phyloP scores from a whole-genome alignment of 768 basidiomycete species.

The Mycena crocata region DNA sequence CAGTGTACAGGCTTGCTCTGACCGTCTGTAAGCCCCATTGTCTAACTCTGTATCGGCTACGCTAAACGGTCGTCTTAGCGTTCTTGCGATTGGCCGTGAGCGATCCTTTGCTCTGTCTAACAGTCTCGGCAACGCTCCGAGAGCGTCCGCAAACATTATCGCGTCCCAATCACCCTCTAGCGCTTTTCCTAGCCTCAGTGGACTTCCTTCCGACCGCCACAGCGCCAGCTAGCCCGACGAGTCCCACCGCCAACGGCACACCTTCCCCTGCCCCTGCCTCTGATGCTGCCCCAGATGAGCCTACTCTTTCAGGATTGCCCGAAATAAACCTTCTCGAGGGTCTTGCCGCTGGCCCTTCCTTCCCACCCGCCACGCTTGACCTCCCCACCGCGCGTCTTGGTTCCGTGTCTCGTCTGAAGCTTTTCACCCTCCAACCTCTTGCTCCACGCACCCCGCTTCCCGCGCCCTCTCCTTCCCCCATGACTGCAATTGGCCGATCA shows the following conservation, averaged over 20 bases:
- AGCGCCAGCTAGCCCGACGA: conserved; percentile 30
- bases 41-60: not conserved
- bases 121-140: conserved; percentile 87
- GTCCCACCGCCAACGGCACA: conserved; percentile 44
- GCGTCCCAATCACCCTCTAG: conserved; percentile 57
- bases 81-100: conserved; percentile 76
- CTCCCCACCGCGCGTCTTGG: conserved; percentile 82
- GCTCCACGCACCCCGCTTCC: conserved; percentile 52
- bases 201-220: conserved; percentile 50
- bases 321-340: conserved; percentile 80
- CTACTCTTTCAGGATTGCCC: conserved; percentile 62
- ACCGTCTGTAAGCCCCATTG: conserved; percentile 76
- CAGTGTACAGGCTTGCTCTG: conserved; percentile 81
- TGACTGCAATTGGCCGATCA: conserved; percentile 53
- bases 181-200: conserved; percentile 50
- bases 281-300: conserved; percentile 48
- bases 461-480: conserved; percentile 61
- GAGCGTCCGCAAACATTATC: conserved; percentile 71
- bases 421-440: conserved; percentile 71
- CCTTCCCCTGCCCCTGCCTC: conserved; percentile 1
- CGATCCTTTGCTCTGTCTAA: conserved; percentile 87
- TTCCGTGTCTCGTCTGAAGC: conserved; percentile 70
- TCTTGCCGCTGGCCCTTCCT: conserved; percentile 66
- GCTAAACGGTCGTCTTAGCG: conserved; percentile 59
- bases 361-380: conserved; percentile 42